Conservation (phyloP, 1,139 yeast species). For the Suhomyces terraborum region DNA sequence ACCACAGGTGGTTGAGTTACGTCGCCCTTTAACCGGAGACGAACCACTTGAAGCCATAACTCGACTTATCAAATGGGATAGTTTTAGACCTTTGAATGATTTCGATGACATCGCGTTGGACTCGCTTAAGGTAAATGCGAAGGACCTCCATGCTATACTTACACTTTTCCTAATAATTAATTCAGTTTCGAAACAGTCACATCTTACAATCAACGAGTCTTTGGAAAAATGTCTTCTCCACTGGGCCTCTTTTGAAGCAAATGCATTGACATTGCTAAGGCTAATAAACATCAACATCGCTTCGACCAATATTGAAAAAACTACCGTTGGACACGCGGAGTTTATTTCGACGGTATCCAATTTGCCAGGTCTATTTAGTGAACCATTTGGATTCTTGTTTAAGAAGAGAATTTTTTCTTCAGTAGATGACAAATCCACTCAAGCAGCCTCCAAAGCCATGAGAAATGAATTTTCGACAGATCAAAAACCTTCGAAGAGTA, state of each 20-base stretch:
- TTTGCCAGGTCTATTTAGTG: conserved; percentile 40
- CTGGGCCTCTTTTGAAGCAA: conserved; percentile 39
- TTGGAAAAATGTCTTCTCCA: conserved; percentile 18
- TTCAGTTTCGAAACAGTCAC: conserved; percentile 29
- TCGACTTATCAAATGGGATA: conserved; percentile 27
- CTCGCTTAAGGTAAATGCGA: conserved; percentile 34
- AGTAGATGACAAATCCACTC: conserved; percentile 1
- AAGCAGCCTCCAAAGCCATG: conserved; percentile 6
- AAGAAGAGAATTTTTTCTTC: conserved; percentile 29
- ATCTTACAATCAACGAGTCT: conserved; percentile 22
- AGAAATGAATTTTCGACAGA: neutral
- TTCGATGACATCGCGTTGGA: conserved; percentile 35
- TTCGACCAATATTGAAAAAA: conserved; percentile 20
- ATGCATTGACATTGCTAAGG: conserved; percentile 42
- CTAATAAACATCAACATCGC: conserved; percentile 42
- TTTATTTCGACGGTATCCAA: conserved; percentile 33
- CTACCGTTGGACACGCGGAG: conserved; percentile 33
- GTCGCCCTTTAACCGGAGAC: conserved; percentile 12
- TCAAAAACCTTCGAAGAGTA: neutral
- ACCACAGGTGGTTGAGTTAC: conserved; percentile 14
- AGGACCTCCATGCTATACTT: conserved; percentile 34
- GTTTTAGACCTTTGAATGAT: conserved; percentile 20
- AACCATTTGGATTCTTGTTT: conserved; percentile 38
- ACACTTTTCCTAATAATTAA: conserved; percentile 43
- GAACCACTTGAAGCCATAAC: conserved; percentile 19